Base-by-base conservation (phyloP, 495 filamentous ascomycete genomes). In the Penicillium macrosclerotiorum region DNA sequence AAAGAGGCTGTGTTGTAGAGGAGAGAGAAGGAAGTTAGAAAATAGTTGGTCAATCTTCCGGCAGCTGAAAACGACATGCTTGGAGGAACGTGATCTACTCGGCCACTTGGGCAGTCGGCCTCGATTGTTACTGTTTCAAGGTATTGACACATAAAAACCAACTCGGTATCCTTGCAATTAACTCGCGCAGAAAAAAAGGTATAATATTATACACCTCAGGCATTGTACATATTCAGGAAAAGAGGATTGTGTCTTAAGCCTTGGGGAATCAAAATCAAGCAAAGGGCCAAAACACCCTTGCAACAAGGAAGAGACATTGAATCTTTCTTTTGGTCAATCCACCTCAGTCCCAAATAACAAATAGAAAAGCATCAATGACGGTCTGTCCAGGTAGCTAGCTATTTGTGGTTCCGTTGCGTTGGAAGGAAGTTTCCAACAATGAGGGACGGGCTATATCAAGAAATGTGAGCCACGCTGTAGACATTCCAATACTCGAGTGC, bases 381-480 rank as follows among this genome's bases (percentile, higher is more conserved):
- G 23, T 19, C 12, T 22, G 14, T 19, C 13, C n/a, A 12, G 11
- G 24, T 18, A n/a, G 35, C 18, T 40, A 18, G 12, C 25, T 53
- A 65, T 37, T 59, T 64, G 48, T 52, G 53, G 25, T 62, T 55
- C 20, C 62, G 56, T 35, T 66, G 64, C 20, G 67, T 66, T 7
- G 92, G 92, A 40, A 98, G 72, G 68, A 98, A 98, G 60, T 98
- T 98, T 38, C 93, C 93, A 29, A 98, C 85, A 56, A 98, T 98
- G 36, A 96, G 76, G 34, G 89, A 86, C 43, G 93, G 93, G 52
- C 93, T 97, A 53, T 22, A 49, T 3, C 29, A 25, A 26, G 16
- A 35, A 56, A 27, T 56, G 52, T 52, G 42, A 61, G 26, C 31
- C 36, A 26, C 22, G 27, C 29, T 27, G 11, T 11, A 34, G 8